These are phyloP conservation scores for Pholiota conissans DNA, from an alignment of 768 basidiomycete genomes.

Conservation along the genomic window DNA sequence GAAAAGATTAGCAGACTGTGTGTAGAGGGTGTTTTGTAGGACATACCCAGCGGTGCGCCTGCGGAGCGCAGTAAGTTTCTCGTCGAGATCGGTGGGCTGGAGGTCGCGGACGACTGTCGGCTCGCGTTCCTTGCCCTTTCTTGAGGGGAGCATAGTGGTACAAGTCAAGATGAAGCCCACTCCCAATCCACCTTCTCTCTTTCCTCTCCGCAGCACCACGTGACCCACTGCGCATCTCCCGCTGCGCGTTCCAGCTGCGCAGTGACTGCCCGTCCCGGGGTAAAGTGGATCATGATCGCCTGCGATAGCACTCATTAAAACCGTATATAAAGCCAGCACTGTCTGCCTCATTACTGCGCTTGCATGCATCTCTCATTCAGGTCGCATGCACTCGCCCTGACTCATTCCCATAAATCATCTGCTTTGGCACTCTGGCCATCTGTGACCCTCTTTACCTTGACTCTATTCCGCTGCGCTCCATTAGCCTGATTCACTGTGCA, in stretches of 20 bases:
- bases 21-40: not conserved
- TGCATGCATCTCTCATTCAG: too few species aligned
- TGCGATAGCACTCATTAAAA: not conserved
- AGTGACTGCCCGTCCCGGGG: not conserved
- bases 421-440: too few species aligned
- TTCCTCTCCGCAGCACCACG: conserved; percentile 23
- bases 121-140: conserved; percentile 46
- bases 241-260: not conserved
- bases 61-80: conserved; percentile 66
- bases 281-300: not conserved
- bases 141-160: conserved; percentile 29
- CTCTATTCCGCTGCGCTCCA: too few species aligned
- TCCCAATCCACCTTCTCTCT: conserved; percentile 6
- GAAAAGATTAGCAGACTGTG: conserved; percentile 10
- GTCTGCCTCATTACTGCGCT: too few species aligned
- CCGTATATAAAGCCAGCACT: too few species aligned
- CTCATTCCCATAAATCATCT: too few species aligned
- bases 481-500: too few species aligned
- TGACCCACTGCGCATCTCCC: conserved; percentile 13
- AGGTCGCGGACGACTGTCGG: conserved; percentile 25
- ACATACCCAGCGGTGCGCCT: conserved; percentile 24
- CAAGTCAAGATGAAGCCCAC: conserved; percentile 5
- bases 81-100: conserved; percentile 49
- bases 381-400: too few species aligned
- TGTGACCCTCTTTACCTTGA: too few species aligned